Base-by-base conservation (phyloP, 164 flowering plant genomes). In the Nelumbo lutea region DNA sequence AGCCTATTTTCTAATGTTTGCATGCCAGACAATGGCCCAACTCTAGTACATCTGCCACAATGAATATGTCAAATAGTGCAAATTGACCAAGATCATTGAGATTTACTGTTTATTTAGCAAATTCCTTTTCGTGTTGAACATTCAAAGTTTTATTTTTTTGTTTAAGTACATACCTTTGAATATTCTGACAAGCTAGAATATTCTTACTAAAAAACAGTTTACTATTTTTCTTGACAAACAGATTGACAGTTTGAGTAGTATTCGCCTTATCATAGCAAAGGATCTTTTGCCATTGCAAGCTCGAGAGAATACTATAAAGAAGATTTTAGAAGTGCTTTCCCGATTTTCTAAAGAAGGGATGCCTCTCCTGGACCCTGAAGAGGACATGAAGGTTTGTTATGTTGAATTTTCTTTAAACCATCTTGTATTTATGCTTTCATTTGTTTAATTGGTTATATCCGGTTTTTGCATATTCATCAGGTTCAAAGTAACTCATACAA, bases 231-330 rank as follows among this genome's bases (percentile, higher is more conserved):
- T 62, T 64, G 7, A 39, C 65, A 15, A 11, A 57, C 92, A 96
- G 99, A 82, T 93, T 59, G 80, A 71, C 70, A 78, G 75, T 74
- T 78, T 96, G 74, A 87, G 96, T 60, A 79, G 86, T 64, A 74
- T 86, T 46, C 84, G 90, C 50, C 46, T 90, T 53, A 51, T 79
- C 68, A 86, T 96, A 66, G 73, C 91, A 56, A 91, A 90, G 64
- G 96, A 96, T 83, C 96, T 96, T 81, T 79, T 91, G 84, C 87
- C 95, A 58, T 64, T 82, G 75, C 86, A 93, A 81, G 86, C 85
- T 77, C 86, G 99, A 72, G 93, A 90, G 78, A 87, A 91, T 78
- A 88, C 97, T 9, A 59, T 93, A 77, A 96, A 96, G 81, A 88
- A 85, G 73, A 82, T 90, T 38, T 79, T 83, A 6, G 97, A 90